Conservation (phyloP, 2,329 filamentous ascomycete species). For the Dothidotthia symphoricarpi region DNA sequence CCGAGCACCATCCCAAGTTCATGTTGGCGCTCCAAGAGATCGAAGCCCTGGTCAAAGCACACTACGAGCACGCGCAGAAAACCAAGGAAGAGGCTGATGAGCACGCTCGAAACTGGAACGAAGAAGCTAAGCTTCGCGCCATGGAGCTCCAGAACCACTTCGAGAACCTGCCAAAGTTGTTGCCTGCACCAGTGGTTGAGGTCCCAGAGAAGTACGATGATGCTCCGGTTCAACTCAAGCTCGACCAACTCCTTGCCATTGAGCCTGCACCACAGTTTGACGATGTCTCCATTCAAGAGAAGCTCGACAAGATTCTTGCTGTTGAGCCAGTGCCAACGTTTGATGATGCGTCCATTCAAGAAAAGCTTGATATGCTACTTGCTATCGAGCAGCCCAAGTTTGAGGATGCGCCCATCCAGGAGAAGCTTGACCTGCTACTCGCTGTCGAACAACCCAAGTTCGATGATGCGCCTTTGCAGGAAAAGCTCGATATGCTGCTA, state of each 20-base stretch:
- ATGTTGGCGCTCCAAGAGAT: constrained; percentile 83
- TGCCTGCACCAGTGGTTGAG: constrained; percentile 40
- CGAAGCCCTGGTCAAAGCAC: constrained; percentile 75
- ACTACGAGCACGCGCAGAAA: constrained; percentile 82
- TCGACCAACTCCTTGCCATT: constrained; percentile 53
- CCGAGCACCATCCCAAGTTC: constrained; percentile 84
- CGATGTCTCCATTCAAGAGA: constrained; percentile 58
- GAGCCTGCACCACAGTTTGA: constrained; percentile 48
- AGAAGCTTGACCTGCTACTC: constrained; percentile 56
- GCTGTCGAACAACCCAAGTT: constrained; percentile 40
- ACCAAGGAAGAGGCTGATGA: constrained; percentile 47
- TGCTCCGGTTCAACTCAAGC: constrained; percentile 54
- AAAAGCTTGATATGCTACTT: constrained; percentile 56
- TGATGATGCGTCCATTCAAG: constrained; percentile 55
- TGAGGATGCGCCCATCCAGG: constrained; percentile 60
- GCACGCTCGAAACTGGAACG: constrained; percentile 43
- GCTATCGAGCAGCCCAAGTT: constrained; percentile 42
- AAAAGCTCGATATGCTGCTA: constrained; percentile 57
- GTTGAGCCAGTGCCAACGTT: constrained; percentile 17
- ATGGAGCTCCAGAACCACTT: constrained; percentile 45
- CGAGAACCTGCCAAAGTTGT: constrained; percentile 45
- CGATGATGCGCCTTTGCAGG: constrained; percentile 60
- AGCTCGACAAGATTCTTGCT: constrained; percentile 56
- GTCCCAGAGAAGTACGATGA: constrained; percentile 49
- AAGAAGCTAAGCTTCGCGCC: constrained; percentile 45